These are phyloP conservation scores for Aspergillus sp. DNA, from an alignment of 2,329 filamentous ascomycete species.

Conservation along the genomic window DNA sequence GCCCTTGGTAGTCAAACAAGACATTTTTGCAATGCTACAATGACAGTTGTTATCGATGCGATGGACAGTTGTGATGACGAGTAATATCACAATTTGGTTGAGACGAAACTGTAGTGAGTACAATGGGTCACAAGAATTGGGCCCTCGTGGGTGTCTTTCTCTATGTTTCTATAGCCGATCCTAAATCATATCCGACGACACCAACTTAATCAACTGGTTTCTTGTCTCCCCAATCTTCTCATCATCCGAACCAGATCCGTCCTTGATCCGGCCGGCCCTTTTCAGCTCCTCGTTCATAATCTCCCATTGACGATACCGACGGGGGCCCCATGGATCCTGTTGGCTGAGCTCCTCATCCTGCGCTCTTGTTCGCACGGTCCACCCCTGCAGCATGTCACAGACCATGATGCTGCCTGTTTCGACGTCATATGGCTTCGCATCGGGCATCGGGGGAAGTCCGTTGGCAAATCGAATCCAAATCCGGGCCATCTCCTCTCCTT, in stretches of 20 bases:
- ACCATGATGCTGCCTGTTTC: background rate
- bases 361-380: background rate
- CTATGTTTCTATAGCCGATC: too few relatives aligned
- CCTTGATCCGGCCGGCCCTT: background rate
- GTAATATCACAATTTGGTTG: too few relatives aligned
- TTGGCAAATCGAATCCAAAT: background rate
- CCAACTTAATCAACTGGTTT: too few relatives aligned
- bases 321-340: background rate
- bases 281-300: background rate
- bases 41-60: too few relatives aligned
- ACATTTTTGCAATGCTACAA: too few relatives aligned
- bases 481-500: background rate
- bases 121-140: too few relatives aligned
- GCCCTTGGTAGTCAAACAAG: too few relatives aligned
- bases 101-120: too few relatives aligned
- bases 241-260: background rate
- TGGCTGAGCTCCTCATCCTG: background rate
- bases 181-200: too few relatives aligned
- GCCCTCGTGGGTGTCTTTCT: too few relatives aligned
- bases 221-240: too few relatives aligned
- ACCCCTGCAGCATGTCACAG: background rate
- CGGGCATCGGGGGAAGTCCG: background rate
- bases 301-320: background rate
- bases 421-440: background rate
- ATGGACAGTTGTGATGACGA: too few relatives aligned